Percentiles rank a stretch among this genome's conserved stretches.
phyloP scores from a whole-genome alignment of 306 rosid genomes.

The Begonia peltatifolia region DNA sequence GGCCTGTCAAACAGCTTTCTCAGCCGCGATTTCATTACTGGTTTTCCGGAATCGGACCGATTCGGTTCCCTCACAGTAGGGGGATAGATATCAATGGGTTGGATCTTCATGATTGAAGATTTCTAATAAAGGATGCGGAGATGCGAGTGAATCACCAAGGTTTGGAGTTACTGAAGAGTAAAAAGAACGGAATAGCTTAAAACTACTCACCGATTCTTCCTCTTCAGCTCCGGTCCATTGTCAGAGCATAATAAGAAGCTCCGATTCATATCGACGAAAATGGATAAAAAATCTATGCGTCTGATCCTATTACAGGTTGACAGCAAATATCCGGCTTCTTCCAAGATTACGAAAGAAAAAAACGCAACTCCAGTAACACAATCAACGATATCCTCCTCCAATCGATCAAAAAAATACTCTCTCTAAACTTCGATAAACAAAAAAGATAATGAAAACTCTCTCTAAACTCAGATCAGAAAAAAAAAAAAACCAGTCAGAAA shows the following conservation, averaged over 20 bases:
- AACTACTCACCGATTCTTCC: background rate
- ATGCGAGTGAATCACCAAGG: constrained; percentile 1
- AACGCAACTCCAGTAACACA: too few species aligned
- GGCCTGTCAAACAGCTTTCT: constrained; percentile 85
- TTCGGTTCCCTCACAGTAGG: constrained; percentile 28
- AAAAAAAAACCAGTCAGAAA: too few species aligned
- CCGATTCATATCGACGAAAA: constrained; percentile 4
- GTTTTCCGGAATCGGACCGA: constrained; percentile 51
- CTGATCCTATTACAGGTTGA: background rate
- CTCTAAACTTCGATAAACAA: too few species aligned
- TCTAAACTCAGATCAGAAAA: too few species aligned
- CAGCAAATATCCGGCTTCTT: too few species aligned
- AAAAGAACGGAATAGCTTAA: background rate
- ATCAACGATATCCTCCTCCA: too few species aligned
- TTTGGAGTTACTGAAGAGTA: background rate
- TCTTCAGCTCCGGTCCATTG: constrained; percentile 20
- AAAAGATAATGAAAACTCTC: too few species aligned
- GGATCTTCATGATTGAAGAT: constrained; percentile 94
- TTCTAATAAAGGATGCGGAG: constrained; percentile 9
- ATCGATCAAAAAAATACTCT: too few species aligned
- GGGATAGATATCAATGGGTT: constrained; percentile 61
- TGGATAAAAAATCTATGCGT: constrained; percentile 2
- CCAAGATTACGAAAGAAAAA: too few species aligned
- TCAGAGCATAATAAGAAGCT: constrained; percentile 12
- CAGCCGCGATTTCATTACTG: constrained; percentile 66